phyloP scores from a whole-genome alignment of 2,329 filamentous ascomycete genomes.

The Scedosporium dehoogii region DNA sequence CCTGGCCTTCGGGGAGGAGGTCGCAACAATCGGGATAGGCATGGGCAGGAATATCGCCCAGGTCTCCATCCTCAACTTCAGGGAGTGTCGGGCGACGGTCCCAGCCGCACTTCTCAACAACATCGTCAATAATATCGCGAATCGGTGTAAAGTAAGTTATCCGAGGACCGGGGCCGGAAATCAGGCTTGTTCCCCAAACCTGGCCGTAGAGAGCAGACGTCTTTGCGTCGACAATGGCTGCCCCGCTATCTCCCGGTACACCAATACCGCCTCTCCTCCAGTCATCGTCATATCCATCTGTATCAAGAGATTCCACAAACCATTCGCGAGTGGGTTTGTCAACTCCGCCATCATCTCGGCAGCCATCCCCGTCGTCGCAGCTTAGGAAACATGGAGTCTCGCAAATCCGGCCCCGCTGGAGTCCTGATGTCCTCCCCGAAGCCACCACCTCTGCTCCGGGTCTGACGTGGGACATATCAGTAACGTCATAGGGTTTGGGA shows the following conservation, averaged over 20 bases:
- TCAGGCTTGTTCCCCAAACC: conserved; percentile 33
- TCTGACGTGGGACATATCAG: conserved; percentile 18
- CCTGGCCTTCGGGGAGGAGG: background rate
- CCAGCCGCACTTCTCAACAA: conserved; percentile 32
- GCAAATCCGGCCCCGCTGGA: conserved; percentile 30
- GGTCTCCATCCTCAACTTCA: conserved; percentile 16
- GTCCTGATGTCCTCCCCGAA: conserved; percentile 32
- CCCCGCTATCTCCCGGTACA: conserved; percentile 33
- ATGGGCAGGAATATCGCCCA: background rate
- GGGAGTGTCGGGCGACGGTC: conserved; percentile 28
- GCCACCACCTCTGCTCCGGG: conserved; percentile 27
- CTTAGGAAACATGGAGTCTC: conserved; percentile 33
- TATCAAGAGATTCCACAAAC: conserved; percentile 31
- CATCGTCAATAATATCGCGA: conserved; percentile 33
- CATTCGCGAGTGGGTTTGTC: conserved; percentile 33
- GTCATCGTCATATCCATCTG: conserved; percentile 27
- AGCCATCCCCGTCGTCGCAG: conserved; percentile 14
- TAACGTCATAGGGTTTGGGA: conserved; percentile 21
- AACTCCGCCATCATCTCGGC: conserved; percentile 23
- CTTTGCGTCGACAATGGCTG: conserved; percentile 30
- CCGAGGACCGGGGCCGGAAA: conserved; percentile 30
- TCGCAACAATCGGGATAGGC: background rate
- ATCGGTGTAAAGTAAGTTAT: conserved; percentile 34
- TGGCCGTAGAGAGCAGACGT: conserved; percentile 29
- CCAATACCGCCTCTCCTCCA: conserved; percentile 37